Base-by-base conservation (phyloP, 2,329 filamentous ascomycete species). In the Gaeumannomyces sp. region DNA sequence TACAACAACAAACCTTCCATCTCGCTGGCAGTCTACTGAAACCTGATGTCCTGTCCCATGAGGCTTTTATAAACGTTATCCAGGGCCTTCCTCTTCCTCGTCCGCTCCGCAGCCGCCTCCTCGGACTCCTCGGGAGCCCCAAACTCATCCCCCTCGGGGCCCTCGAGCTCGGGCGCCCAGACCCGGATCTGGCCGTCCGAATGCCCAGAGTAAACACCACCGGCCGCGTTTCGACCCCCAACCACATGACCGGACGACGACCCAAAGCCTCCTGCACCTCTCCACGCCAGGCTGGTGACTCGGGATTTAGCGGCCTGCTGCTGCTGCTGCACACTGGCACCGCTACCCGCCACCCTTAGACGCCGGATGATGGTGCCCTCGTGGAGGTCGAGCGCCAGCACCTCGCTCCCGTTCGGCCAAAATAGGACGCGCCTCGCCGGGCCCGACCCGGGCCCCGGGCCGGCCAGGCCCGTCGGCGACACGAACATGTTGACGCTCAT, bases 351-450 rank as follows among this genome's bases (percentile, higher is more conserved):
- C 53, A 57, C 29, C 59, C 88, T 84, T 16, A 97, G 80, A 16
- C 89, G 86, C 58, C 89, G 89, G 50, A 95, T 73, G 33, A 94
- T 77, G 22, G 81, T 85, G 1, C 93, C 94, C 65, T 94, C 86
- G 65, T 92, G 89, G 59, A 97, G 78, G 69, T 94, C 89, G 68
- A 95, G 89, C 61, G 90, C 83, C 50, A 96, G 80, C 4, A 98
- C 89, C 75, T 97, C 89, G 45, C 86, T 84, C 66, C 89, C 87
- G 66, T 96, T 97, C 0, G 93, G 88, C 81, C 91, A 96, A 70
- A 95, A 87, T 0, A 97, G 78, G 3, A 91, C 76, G 50, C 85
- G 81, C 0, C 82, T 81, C 0, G 83, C 77, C 5, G 79, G 76
- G 13, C 59, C 59, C 4, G 59, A 31, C 35, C 35, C 35, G 35